Percentiles rank a stretch among this genome's conserved stretches.
Conservation (phyloP, 2,329 filamentous ascomycete genomes). For the Cladophialophora immunda region DNA sequence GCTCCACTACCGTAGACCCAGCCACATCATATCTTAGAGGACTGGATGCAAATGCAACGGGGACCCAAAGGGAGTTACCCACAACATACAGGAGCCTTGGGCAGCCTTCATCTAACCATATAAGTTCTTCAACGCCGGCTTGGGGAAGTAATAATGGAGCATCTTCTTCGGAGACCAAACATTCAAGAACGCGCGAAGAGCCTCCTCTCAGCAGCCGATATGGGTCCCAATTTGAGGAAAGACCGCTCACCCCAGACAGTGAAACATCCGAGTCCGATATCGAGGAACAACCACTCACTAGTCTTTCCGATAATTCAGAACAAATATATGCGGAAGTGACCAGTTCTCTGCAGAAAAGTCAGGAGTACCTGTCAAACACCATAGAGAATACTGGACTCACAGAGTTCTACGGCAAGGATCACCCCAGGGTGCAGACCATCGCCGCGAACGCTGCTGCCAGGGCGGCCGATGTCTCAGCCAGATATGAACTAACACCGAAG, state of each 20-base stretch:
- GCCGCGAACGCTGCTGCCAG: not conserved
- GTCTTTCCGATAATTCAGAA: slow-evolving; percentile 1
- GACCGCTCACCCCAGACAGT: not conserved
- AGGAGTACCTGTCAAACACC: not conserved
- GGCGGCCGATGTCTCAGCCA: not conserved
- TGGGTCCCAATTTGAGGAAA: not conserved
- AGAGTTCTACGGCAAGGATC: not conserved
- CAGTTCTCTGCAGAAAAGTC: not conserved
- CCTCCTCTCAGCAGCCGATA: not conserved
- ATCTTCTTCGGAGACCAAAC: not conserved
- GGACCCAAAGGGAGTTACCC: not conserved
- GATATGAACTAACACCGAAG: not conserved
- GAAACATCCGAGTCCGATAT: not conserved
- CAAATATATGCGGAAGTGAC: slow-evolving; percentile 1
- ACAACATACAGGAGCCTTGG: not conserved
- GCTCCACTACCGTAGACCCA: not conserved
- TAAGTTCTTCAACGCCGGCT: not conserved
- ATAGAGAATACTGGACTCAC: not conserved
- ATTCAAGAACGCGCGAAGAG: not conserved
- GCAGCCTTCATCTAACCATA: not conserved
- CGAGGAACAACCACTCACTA: not conserved
- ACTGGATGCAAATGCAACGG: not conserved
- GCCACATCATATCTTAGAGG: not conserved
- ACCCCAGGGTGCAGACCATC: not conserved
- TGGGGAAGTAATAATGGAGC: not conserved